phyloP scores from a whole-genome alignment of 192 early-diverging fungal genomes.

The Ramicandelaber brevisporus region DNA sequence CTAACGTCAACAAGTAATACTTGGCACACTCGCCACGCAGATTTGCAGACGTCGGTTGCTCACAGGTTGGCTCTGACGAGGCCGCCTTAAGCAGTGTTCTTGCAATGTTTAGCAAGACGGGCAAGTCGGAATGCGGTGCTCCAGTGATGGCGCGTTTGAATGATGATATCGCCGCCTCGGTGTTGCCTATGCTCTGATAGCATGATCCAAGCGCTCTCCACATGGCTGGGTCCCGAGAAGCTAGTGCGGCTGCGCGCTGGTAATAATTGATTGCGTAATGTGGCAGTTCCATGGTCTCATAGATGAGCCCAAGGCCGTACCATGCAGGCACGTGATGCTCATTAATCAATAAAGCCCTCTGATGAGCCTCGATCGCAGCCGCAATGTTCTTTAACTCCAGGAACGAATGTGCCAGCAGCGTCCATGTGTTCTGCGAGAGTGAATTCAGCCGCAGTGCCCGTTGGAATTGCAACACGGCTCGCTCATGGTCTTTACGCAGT shows the following conservation, averaged over 20 bases:
- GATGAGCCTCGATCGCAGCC: constrained; percentile 73
- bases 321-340: constrained; percentile 67
- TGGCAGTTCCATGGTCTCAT: constrained; percentile 62
- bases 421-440: constrained; percentile 63
- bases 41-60: too few relatives aligned
- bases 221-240: too few relatives aligned
- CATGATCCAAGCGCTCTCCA: too few relatives aligned
- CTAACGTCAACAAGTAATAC: too few relatives aligned
- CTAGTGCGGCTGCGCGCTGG: constrained; percentile 40
- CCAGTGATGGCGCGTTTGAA: too few relatives aligned
- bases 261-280: constrained; percentile 66
- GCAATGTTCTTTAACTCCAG: constrained; percentile 73
- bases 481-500: constrained; percentile 45
- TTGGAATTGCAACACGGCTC: constrained; percentile 69
- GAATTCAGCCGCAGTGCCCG: constrained; percentile 66
- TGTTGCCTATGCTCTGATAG: too few relatives aligned
- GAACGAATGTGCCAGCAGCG: constrained; percentile 85
- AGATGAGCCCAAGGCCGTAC: constrained; percentile 77
- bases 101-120: too few relatives aligned
- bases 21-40: too few relatives aligned
- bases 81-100: too few relatives aligned
- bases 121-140: too few relatives aligned
- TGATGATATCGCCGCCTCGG: too few relatives aligned
- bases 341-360: constrained; percentile 58
- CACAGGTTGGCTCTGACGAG: too few relatives aligned